Evolutionary conservation across 805 yeast genomes (phyloP).

Genomic region (Candida germanica): DNA sequence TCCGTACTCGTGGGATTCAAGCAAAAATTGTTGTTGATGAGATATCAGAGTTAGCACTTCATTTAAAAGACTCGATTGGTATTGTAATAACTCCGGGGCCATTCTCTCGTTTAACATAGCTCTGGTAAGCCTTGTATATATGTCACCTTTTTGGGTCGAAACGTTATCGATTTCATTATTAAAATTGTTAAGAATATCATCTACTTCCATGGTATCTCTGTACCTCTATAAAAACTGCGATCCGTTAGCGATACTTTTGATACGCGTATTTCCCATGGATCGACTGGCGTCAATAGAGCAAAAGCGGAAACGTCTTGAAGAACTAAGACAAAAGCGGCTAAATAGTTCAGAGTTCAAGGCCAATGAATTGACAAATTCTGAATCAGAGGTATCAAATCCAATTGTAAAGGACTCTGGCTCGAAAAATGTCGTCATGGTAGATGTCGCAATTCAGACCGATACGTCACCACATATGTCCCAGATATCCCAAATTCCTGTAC

Average conservation of each 20-base stretch:
- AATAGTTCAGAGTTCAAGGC: neutral
- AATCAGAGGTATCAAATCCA: neutral
- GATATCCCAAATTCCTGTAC: too few species aligned
- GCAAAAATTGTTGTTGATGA: constrained; percentile 67
- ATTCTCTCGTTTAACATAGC: constrained; percentile 84
- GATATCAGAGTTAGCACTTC: constrained; percentile 58
- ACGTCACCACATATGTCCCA: too few species aligned
- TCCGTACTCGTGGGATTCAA: constrained; percentile 74
- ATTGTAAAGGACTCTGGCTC: too few species aligned
- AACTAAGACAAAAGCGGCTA: constrained; percentile 20
- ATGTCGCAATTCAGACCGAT: constrained; percentile 5
- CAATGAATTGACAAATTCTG: too few species aligned
- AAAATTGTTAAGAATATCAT: constrained; percentile 67
- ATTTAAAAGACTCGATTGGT: constrained; percentile 58
- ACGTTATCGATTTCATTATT: constrained; percentile 28
- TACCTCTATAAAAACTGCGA: too few species aligned
- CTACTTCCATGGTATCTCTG: constrained; percentile 45
- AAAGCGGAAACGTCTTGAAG: constrained; percentile 34
- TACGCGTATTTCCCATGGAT: constrained; percentile 22
- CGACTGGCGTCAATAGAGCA: constrained; percentile 38
- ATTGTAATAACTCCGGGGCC: constrained; percentile 83
- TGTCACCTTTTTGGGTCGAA: constrained; percentile 16
- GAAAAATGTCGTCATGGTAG: constrained; percentile 4
- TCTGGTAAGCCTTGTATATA: constrained; percentile 20
- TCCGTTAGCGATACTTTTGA: too few species aligned